These are phyloP conservation scores for Rhodotorula sp. DNA, from an alignment of 1,284 basidiomycete genomes.

Conservation along the genomic window DNA sequence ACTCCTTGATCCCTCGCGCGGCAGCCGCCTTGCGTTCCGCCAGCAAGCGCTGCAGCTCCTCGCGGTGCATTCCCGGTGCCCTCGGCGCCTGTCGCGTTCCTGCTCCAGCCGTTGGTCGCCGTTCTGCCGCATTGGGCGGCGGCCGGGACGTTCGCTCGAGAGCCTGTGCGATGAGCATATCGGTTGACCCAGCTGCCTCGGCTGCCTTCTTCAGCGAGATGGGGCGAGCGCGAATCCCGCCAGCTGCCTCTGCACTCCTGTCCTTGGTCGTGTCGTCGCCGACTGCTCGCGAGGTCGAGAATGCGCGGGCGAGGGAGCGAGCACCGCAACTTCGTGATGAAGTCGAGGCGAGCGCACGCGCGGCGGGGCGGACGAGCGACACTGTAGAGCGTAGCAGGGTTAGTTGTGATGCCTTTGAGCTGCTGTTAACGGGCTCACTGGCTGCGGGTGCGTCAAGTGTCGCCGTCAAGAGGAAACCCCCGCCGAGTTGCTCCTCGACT, in stretches of 20 bases:
- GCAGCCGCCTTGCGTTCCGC: slow-evolving; percentile 4
- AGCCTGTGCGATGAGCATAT: too few species aligned
- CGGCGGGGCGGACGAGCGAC: neutral
- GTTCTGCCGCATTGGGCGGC: neutral
- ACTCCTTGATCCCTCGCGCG: neutral
- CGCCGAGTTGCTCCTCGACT: neutral
- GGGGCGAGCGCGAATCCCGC: too few species aligned
- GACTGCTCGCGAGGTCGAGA: too few species aligned
- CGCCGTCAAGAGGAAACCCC: neutral
- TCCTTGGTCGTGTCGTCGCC: too few species aligned
- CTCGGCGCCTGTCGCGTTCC: neutral
- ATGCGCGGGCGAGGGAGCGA: too few species aligned
- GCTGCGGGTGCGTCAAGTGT: neutral
- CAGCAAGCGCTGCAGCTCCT: neutral
- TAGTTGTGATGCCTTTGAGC: neutral
- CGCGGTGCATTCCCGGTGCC: slow-evolving; percentile 8
- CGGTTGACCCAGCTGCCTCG: too few species aligned
- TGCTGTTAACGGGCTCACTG: neutral
- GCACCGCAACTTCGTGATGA: too few species aligned
- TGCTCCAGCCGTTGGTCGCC: neutral
- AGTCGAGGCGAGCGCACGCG: neutral
- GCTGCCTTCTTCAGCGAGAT: too few species aligned
- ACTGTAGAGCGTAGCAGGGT: neutral
- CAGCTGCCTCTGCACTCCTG: too few species aligned
- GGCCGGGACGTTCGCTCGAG: neutral